Evolutionary conservation across 768 basidiomycete genomes (phyloP), one percentile per base, ranked within the genome.

Genomic region (Naematelia aurantialba): DNA sequence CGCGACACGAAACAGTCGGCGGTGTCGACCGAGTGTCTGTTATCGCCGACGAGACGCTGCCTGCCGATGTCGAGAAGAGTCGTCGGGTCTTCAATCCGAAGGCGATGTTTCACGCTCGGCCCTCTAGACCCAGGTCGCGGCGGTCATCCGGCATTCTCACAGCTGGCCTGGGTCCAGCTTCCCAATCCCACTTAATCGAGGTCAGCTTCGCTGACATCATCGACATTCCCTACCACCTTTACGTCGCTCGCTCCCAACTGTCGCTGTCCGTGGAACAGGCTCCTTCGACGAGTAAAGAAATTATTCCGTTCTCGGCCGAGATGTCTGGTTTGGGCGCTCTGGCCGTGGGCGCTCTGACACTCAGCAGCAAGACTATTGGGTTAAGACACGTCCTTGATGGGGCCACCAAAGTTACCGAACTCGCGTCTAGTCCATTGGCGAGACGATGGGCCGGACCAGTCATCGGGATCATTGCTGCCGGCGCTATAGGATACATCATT

Each of bases 61-160:
- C 79, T 1, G 82, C 82, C 52, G 87, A 86, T 58, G 89, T 91
- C 22, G 90, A 91, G 74, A 82, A 89, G 42, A 85, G 84, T 50
- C 82, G 85, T 56, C 82, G 90, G 25, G 85, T 94, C 12, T 99
- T 99, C 81, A 85, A 89, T 80, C 90, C 94, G n/a, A 88, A 94
- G 73, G 94, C 91, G 13, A 98, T 99, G 96, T 99, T 98, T 79
- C 84, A 84, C 55, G 77, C 82, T 45, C 67, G 70, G 10, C 55
- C 73, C 26, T 89, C 91, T 17, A 91, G 89, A 17, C 94, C 94
- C 89, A 93, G 92, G 79, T 84, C 83, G 56, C 78, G 82, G 22
- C 68, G 66, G 3, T 51, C 72, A 24, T 82, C 84, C 3, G 80
- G 83, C 12, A 80, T 90, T 57, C 87, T 88, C 45, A 87, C 89